These are phyloP conservation scores for Ascochyta pisi DNA, from an alignment of 2,329 filamentous ascomycete species.

Conservation along the genomic window DNA sequence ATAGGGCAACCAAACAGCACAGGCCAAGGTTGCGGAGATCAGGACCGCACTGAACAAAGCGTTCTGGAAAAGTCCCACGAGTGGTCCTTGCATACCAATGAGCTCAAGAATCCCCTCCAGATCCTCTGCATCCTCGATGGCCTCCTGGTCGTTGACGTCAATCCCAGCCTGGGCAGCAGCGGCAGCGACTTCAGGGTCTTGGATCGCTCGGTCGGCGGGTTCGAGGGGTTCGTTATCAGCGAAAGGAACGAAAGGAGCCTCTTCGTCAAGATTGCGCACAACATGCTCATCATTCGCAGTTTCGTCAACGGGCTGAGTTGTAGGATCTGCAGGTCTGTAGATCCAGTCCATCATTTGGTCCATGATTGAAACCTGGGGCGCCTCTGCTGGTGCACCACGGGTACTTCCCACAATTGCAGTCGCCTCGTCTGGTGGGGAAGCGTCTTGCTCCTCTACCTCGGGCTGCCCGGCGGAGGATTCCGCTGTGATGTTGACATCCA, in stretches of 20 bases:
- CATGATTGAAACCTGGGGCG: constrained; percentile 23
- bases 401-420: constrained; percentile 9
- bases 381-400: constrained; percentile 15
- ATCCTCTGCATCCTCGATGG: constrained; percentile 85
- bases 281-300: constrained; percentile 63
- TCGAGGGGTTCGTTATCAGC: constrained; percentile 48
- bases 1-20: constrained; percentile 90
- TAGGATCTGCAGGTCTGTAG: constrained; percentile 54
- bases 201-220: constrained; percentile 37
- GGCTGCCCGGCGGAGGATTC: constrained; percentile 3
- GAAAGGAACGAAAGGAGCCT: constrained; percentile 67
- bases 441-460: constrained; percentile 2
- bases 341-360: constrained; percentile 55
- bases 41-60: constrained; percentile 92
- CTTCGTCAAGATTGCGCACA: constrained; percentile 64
- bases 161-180: constrained; percentile 72
- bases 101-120: constrained; percentile 96
- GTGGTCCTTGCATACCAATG: constrained; percentile 92
- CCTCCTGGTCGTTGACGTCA: constrained; percentile 72
- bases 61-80: constrained; percentile 90
- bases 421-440: background rate
- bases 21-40: constrained; percentile 81
- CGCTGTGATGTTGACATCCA: background rate
- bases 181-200: constrained; percentile 66
- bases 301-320: constrained; percentile 35